Evolutionary conservation across 108 stramenopile genomes (phyloP), one percentile per base, ranked within the genome.

Genomic region (Seminavis robusta): DNA sequence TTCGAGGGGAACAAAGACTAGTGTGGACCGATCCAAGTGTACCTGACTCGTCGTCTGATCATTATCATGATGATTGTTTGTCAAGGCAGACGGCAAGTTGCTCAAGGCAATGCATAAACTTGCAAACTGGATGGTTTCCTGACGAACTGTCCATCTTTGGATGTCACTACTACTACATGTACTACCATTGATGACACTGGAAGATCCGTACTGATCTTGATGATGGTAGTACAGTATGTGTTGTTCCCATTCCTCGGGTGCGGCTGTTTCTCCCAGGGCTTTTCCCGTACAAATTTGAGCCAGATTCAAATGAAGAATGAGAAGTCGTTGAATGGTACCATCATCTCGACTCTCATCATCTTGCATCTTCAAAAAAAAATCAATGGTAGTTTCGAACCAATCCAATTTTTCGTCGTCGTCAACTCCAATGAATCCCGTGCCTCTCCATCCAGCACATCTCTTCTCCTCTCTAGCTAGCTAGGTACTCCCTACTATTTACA

Each of bases 1-100:
- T 65, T 90, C 88, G 10, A 86, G 49, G 30, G 71, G 77, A 27
- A 82, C 67, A 41, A 80, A 90, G 1, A 90, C 63, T 32, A 86
- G 61, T 0, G 82, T 77, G 7, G 83, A 83, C 13, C 77, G 60
- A 9, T 50, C 62, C 23, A 82, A 68, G 52, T 82, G 60, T 24
- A 90, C 67, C 26, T 67, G 63, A 7, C 65, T 71, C 9, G 74
- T 71, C 34, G 15, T 34, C 4, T 56, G 45, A 34, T 69, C 47
- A 27, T 45, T 42, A 4, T 46, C 30, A 5, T 47, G 13, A 28
- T 44, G 23, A 45, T 9, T 70, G 4, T 19, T 24, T 7, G 48
- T 34, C 32, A 85, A 56, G 0, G 76, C 66, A 17, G 37, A 38
- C 10, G 88, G 82, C 38, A 90, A 59, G 2, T 74, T 52, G 23